Evolutionary conservation across 768 basidiomycete genomes (phyloP), one percentile per base, ranked within the genome.

Genomic region (Coprinopsis sp.): DNA sequence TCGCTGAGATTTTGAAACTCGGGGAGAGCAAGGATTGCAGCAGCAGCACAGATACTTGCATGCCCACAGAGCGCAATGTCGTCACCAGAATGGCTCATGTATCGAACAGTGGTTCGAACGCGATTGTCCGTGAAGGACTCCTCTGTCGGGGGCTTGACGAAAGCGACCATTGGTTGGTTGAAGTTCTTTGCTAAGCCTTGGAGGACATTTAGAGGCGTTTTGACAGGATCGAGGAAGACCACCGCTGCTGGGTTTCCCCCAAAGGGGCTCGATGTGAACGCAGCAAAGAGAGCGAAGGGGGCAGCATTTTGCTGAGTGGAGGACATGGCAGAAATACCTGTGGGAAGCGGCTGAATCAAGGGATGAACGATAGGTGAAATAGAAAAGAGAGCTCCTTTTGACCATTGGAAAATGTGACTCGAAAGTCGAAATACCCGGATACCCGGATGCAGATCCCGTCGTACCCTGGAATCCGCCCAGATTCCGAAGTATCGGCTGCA

Each of bases 181-280:
- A 79, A 60, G 45, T 72, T 74, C 43, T 54, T 56, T 3, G 74
- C 64, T 21, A 74, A 64, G 11, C 59, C 56, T 38, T 54, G 52
- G 11, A 73, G 58, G 3, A 52, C 55, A 6, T 63, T 61, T 0
- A 50, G 42, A 6, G 69, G 51, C 7, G 45, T 34, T 21, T 54
- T 46, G 22, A 53, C 42, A 2, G 58, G 51, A 42, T 71, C 64
- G 7, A 68, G 51, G 47, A 72, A 64, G 44, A 71, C 58, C 27
- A 75, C 58, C 4, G 60, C 64, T 1, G 75, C 72, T 0, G 75
- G 73, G 52, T 76, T 77, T 3, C 76, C 73, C 8, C 64, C 60
- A 57, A 72, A 61, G 45, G 70, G 43, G 51, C 65, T 49, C 46
- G 58, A 55, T 49, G 78, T 53, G 60, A 76, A 67, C 49, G 79